These are phyloP conservation scores for Chaetomium sp. DNA, from an alignment of 2,329 filamentous ascomycete species.

Conservation along the genomic window DNA sequence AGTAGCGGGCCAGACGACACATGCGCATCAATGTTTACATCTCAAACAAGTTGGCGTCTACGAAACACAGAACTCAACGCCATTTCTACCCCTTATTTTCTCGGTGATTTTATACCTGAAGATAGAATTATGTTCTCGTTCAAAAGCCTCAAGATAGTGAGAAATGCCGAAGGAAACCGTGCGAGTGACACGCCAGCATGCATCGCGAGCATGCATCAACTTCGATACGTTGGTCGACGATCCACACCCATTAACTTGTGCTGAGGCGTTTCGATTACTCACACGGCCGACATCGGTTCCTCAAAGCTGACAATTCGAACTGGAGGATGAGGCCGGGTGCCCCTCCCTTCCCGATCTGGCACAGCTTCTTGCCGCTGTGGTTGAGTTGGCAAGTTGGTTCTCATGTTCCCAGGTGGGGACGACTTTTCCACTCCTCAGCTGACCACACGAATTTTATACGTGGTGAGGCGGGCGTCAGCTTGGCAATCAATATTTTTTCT, in stretches of 20 bases:
- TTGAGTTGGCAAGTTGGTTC: not conserved
- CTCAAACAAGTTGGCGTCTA: no score
- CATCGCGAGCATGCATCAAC: not conserved
- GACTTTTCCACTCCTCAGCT: not conserved
- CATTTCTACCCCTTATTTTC: not conserved
- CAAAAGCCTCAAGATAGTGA: not conserved
- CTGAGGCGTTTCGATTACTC: not conserved
- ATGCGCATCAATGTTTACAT: not conserved
- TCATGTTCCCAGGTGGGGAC: not conserved
- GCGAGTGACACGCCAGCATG: not conserved
- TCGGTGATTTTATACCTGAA: not conserved
- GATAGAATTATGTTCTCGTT: not conserved
- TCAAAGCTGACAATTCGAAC: not conserved
- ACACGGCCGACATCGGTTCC: constrained; percentile 2
- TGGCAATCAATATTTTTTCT: not conserved
- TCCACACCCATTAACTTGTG: not conserved
- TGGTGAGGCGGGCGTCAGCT: not conserved
- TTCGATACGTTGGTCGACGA: not conserved
- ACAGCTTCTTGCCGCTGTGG: not conserved
- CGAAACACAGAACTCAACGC: not conserved
- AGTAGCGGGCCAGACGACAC: not conserved
- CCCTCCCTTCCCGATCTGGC: not conserved
- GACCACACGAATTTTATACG: constrained; percentile 1
- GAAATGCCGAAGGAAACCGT: not conserved
- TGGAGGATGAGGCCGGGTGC: not conserved